A percentile compares a stretch with the other conserved stretches of the same genome.
Evolutionary conservation across 2,329 filamentous ascomycete genomes (phyloP).

Genomic region (Chaetomium sp.): DNA sequence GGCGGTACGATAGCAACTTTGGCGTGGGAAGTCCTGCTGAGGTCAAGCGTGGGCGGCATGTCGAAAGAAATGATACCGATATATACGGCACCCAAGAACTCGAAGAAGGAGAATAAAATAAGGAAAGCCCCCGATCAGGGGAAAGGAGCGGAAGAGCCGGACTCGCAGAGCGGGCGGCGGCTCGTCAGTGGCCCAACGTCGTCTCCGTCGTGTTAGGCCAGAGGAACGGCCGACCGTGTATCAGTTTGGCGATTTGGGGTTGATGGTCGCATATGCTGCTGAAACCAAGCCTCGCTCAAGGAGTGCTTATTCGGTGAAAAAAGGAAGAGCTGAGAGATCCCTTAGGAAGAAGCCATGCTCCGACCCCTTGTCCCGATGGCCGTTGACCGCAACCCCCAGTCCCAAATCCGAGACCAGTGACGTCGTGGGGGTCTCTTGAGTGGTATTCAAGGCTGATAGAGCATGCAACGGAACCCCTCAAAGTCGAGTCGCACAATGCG

Average conservation of each 20-base stretch:
- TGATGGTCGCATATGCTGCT: background rate
- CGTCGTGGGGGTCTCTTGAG: conserved; percentile 9
- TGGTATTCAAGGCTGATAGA: background rate
- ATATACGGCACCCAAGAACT: conserved; percentile 13
- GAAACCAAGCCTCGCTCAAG: background rate
- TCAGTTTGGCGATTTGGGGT: conserved; percentile 1
- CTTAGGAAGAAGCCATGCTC: conserved; percentile 5
- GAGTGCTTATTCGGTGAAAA: background rate
- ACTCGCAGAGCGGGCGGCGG: conserved; percentile 9
- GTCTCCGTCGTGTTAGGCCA: conserved; percentile 15
- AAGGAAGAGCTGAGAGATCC: background rate
- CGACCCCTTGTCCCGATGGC: background rate
- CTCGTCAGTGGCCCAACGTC: background rate
- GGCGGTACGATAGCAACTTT: conserved; percentile 58
- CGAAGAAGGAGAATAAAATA: too few species aligned
- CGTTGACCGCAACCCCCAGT: background rate
- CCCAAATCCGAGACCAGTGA: conserved; percentile 16
- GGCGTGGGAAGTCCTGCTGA: conserved; percentile 48
- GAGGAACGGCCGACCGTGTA: background rate
- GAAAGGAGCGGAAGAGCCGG: conserved; percentile 13
- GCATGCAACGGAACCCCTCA: conserved; percentile 13
- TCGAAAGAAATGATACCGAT: conserved; percentile 19
- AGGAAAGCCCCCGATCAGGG: conserved; percentile 6
- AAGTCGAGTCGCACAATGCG: conserved; percentile 20
- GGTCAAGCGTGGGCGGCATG: conserved; percentile 53